Evolutionary conservation across 140 eudicot species (phyloP).

Genomic region (Flaveria floridana): DNA sequence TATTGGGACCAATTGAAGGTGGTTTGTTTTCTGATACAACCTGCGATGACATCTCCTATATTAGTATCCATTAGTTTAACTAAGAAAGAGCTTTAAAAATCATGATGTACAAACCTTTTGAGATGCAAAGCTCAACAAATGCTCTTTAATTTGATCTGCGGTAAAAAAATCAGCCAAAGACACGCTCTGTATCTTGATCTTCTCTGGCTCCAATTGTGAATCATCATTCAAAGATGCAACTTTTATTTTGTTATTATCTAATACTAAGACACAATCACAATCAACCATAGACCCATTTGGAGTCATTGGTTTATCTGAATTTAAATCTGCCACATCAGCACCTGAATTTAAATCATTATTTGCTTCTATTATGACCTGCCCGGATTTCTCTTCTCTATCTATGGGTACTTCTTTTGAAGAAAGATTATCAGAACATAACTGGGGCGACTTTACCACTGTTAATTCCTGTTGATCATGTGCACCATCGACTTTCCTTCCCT

Average conservation of each 20-base stretch:
- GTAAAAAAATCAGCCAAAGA: conserved; percentile 64
- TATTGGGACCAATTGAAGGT: conserved; percentile 41
- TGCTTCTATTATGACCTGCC: conserved; percentile 20
- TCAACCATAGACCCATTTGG: conserved; percentile 44
- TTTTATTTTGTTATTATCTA: conserved; percentile 35
- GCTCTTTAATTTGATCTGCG: conserved; percentile 53
- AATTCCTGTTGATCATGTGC: conserved; percentile 26
- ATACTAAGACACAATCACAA: conserved; percentile 27
- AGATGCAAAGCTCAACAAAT: conserved; percentile 54
- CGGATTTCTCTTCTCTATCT: conserved; percentile 27
- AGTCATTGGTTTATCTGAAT: conserved; percentile 32
- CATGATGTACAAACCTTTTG: conserved; percentile 46
- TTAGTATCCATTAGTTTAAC: background rate
- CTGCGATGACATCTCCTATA: conserved; percentile 22
- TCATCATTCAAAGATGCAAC: conserved; percentile 42
- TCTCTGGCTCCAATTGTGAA: conserved; percentile 37
- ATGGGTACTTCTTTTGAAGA: conserved; percentile 23
- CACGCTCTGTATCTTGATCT: conserved; percentile 48
- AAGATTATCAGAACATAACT: conserved; percentile 23
- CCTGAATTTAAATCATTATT: conserved; percentile 23
- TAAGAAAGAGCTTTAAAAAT: background rate
- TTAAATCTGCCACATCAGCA: conserved; percentile 26
- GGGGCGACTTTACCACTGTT: conserved; percentile 13
- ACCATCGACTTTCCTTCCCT: conserved; percentile 11
- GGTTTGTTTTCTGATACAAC: conserved; percentile 36